Conservation (phyloP, 306 rosid species). For the Fragaria iinumae region DNA sequence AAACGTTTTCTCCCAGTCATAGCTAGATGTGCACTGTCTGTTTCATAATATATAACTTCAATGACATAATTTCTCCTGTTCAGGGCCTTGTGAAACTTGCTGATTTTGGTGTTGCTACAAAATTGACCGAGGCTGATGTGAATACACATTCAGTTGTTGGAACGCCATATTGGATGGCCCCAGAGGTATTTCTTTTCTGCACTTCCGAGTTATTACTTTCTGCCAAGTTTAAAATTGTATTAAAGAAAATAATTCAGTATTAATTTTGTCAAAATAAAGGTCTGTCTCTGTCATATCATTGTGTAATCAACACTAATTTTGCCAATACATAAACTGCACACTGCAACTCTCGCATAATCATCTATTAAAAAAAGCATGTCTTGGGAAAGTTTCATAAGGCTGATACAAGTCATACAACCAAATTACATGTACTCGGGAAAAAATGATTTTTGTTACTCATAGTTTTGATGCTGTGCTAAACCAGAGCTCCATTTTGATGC, state of each 20-base stretch:
- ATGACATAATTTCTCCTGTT: constrained; percentile 23
- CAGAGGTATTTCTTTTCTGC: constrained; percentile 62
- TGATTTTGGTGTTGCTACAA: constrained; percentile 99
- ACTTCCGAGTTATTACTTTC: background rate
- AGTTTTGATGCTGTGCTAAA: background rate
- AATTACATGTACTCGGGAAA: background rate
- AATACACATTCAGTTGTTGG: constrained; percentile 99
- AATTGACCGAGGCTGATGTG: constrained; percentile 95
- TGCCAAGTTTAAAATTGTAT: background rate
- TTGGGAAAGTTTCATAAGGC: background rate
- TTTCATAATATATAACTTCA: background rate
- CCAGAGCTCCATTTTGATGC: constrained; percentile 19
- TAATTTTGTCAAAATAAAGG: background rate
- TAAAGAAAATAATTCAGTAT: background rate
- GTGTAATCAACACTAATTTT: background rate
- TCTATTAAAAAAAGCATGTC: background rate
- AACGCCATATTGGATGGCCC: constrained; percentile 99
- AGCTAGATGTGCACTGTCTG: background rate
- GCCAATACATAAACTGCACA: background rate
- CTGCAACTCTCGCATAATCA: background rate
- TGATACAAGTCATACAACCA: background rate
- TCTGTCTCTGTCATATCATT: background rate
- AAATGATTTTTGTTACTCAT: background rate
- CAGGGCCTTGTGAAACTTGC: constrained; percentile 99
- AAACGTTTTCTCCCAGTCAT: background rate